Evolutionary conservation across 73 alveolate genomes (phyloP).

Genomic region (Blepharisma stoltei): DNA sequence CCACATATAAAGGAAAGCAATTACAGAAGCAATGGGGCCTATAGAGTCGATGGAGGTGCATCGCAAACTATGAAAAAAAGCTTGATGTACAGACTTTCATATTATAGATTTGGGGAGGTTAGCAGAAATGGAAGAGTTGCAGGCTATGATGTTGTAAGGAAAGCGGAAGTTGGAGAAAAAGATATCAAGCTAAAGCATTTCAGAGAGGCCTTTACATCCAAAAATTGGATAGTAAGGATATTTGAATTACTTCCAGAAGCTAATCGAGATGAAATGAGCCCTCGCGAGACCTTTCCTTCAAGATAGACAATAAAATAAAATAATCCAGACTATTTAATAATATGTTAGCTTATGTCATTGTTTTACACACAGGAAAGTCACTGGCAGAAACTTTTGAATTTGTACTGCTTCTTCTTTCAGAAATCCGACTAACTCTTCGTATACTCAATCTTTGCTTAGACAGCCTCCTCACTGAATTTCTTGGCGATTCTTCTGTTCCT

Average conservation of each 20-base stretch:
- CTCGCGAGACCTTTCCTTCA: not conserved
- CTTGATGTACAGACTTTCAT: conserved; percentile 78
- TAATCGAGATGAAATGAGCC: conserved; percentile 38
- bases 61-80: conserved; percentile 77
- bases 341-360: no score
- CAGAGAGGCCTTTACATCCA: conserved; percentile 82
- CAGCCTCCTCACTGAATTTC: no score
- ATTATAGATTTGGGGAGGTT: conserved; percentile 81
- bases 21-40: conserved; percentile 60
- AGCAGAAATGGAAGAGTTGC: conserved; percentile 57
- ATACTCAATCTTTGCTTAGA: no score
- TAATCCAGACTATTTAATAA: no score
- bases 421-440: no score
- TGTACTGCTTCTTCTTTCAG: no score
- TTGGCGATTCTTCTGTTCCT: no score
- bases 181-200: conserved; percentile 74
- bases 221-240: conserved; percentile 88
- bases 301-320: no score
- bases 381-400: no score
- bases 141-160: conserved; percentile 84
- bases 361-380: no score
- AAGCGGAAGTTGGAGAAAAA: conserved; percentile 74
- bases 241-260: conserved; percentile 48
- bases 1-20: conserved; percentile 83
- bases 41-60: conserved; percentile 75